These are phyloP conservation scores for Clausena lansium DNA, from an alignment of 345 rosid species.

Conservation along the genomic window DNA sequence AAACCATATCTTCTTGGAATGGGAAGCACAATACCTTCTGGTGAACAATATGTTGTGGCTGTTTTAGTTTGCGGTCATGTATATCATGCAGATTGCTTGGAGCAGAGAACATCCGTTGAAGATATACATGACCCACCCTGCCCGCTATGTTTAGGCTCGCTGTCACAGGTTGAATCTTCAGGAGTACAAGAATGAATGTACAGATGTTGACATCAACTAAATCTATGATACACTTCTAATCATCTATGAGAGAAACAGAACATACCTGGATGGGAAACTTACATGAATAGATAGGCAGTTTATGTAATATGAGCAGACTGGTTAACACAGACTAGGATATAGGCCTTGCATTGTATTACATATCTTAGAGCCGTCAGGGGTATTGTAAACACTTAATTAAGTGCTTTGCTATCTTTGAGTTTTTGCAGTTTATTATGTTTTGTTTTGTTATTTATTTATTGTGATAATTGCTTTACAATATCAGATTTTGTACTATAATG, in stretches of 20 bases:
- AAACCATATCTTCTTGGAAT: slow-evolving; percentile 41
- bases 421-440: not conserved
- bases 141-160: slow-evolving; percentile 37
- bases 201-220: slow-evolving; percentile 5
- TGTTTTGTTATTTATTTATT: too few species aligned
- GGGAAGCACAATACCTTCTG: slow-evolving; percentile 32
- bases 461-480: too few species aligned
- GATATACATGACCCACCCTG: slow-evolving; percentile 54
- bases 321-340: slow-evolving; percentile 11
- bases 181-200: slow-evolving; percentile 25
- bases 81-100: slow-evolving; percentile 66
- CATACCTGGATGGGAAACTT: slow-evolving; percentile 17
- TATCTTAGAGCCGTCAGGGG: not conserved
- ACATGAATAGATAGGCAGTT: slow-evolving; percentile 23
- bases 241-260: slow-evolving; percentile 13
- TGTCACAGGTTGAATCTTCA: slow-evolving; percentile 18
- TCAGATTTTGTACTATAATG: too few species aligned
- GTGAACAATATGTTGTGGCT: slow-evolving; percentile 48
- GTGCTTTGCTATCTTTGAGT: not conserved
- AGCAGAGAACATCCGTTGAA: slow-evolving; percentile 42
- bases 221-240: slow-evolving; percentile 15
- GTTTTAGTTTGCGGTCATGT: slow-evolving; percentile 65
- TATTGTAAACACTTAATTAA: not conserved
- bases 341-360: slow-evolving; percentile 11
- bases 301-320: slow-evolving; percentile 10